A percentile compares a stretch with the other conserved stretches of the same genome.
Conservation (phyloP, 2,329 filamentous ascomycete species). For the Nemania serpens region DNA sequence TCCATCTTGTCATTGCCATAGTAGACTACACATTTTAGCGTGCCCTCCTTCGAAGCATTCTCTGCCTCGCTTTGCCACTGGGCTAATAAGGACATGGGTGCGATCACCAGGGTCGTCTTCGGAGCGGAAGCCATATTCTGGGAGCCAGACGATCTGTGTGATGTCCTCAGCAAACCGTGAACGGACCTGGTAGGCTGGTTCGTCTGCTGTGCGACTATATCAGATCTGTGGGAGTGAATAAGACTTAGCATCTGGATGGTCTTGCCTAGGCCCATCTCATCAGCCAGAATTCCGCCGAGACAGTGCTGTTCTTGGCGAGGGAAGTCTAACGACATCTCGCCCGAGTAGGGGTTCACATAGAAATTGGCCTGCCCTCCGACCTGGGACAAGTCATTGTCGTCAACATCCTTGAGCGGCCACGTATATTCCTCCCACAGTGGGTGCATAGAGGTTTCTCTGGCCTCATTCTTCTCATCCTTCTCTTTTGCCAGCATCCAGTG, state of each 20-base stretch:
- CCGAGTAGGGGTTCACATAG: conserved; percentile 96
- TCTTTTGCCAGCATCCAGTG: conserved; percentile 98
- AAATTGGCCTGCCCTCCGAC: conserved; percentile 74
- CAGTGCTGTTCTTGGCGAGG: conserved; percentile 94
- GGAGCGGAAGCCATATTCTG: conserved; percentile 70
- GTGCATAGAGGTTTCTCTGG: conserved; percentile 83
- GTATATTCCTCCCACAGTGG: conserved; percentile 95
- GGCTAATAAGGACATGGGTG: conserved; percentile 92
- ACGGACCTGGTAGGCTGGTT: conserved; percentile 49
- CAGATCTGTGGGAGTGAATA: conserved; percentile 79
- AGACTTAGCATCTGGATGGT: conserved; percentile 98
- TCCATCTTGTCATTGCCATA: conserved; percentile 84
- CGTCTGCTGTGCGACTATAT: conserved; percentile 51
- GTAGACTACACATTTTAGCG: conserved; percentile 84
- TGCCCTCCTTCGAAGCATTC: conserved; percentile 84
- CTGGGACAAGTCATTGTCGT: conserved; percentile 73
- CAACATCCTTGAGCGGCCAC: conserved; percentile 86
- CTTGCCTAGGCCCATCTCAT: conserved; percentile 98
- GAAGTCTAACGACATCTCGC: conserved; percentile 89
- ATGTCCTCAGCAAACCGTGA: conserved; percentile 64
- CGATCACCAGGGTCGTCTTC: conserved; percentile 91
- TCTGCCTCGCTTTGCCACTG: conserved; percentile 97
- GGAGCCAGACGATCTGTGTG: conserved; percentile 53
- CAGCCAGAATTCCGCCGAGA: conserved; percentile 87
- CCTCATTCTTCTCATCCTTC: conserved; percentile 71